These are phyloP conservation scores for Diaporthe sp. DNA, from an alignment of 2,329 filamentous ascomycete species.

Conservation along the genomic window DNA sequence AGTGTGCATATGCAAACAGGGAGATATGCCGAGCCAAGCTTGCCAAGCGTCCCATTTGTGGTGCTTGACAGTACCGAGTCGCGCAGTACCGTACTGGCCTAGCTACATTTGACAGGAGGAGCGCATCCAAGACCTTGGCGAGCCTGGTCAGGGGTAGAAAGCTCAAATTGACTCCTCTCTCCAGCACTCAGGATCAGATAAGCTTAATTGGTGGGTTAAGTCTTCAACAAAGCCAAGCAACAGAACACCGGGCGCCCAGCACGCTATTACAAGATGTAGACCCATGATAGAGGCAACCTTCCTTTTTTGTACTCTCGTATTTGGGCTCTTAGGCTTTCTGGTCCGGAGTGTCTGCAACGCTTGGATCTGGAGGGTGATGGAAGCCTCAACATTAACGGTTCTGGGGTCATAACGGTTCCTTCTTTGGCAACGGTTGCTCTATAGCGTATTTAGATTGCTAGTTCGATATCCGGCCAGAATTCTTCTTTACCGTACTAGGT, in stretches of 20 bases:
- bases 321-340: neutral
- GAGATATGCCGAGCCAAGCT: conserved; percentile 12
- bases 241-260: neutral
- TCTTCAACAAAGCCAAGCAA: neutral
- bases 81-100: neutral
- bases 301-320: neutral
- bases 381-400: neutral
- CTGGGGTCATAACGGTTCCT: too few relatives aligned
- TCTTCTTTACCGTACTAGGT: neutral
- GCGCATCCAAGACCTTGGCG: neutral
- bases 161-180: neutral
- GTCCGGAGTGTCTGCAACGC: neutral
- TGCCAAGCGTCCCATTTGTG: neutral
- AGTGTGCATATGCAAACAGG: neutral
- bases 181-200: neutral
- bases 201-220: neutral
- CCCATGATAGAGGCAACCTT: conserved; percentile 11
- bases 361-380: neutral
- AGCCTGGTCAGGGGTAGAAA: neutral
- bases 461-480: neutral
- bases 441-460: neutral
- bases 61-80: neutral
- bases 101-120: conserved; percentile 5
- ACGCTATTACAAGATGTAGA: neutral
- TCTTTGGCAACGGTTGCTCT: neutral